These are phyloP conservation scores for Hanseniaspora osmophila DNA, from an alignment of 805 yeast species.

Conservation along the genomic window DNA sequence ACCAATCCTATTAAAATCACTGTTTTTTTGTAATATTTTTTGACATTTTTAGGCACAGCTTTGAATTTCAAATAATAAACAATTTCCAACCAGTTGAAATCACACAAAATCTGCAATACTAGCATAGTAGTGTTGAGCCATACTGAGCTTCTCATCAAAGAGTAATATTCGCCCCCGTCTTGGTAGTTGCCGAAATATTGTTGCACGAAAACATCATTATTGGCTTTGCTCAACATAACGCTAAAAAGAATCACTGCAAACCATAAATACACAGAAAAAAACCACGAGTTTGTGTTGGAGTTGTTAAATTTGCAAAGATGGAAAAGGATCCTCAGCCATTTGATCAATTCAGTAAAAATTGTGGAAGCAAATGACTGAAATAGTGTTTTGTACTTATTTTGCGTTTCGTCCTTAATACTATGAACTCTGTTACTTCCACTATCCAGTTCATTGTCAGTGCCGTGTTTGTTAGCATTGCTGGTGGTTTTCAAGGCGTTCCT, in stretches of 20 bases:
- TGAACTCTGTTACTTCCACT: not conserved
- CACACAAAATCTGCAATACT: constrained; percentile 8
- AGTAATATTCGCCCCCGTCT: constrained; percentile 30
- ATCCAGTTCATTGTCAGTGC: constrained; percentile 13
- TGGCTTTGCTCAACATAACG: constrained; percentile 32
- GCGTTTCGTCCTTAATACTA: not conserved
- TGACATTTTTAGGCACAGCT: not conserved
- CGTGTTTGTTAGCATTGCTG: constrained; percentile 16
- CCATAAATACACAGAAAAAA: constrained; percentile 44
- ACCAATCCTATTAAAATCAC: not conserved
- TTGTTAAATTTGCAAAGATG: not conserved
- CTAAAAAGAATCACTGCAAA: constrained; percentile 42
- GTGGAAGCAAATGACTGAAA: no score
- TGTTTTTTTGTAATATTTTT: not conserved
- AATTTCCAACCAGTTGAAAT: constrained; percentile 19
- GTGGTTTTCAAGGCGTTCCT: no score
- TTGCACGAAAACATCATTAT: constrained; percentile 26
- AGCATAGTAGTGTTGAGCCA: constrained; percentile 10
- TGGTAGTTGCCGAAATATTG: constrained; percentile 44
- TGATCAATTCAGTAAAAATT: not conserved
- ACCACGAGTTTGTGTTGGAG: constrained; percentile 28
- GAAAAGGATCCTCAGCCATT: not conserved
- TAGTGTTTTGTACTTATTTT: not conserved
- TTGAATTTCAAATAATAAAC: constrained; percentile 15
- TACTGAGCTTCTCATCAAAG: constrained; percentile 8